These are phyloP conservation scores for Pleurotus pulmonarius DNA, from an alignment of 768 basidiomycete genomes.

Conservation along the genomic window DNA sequence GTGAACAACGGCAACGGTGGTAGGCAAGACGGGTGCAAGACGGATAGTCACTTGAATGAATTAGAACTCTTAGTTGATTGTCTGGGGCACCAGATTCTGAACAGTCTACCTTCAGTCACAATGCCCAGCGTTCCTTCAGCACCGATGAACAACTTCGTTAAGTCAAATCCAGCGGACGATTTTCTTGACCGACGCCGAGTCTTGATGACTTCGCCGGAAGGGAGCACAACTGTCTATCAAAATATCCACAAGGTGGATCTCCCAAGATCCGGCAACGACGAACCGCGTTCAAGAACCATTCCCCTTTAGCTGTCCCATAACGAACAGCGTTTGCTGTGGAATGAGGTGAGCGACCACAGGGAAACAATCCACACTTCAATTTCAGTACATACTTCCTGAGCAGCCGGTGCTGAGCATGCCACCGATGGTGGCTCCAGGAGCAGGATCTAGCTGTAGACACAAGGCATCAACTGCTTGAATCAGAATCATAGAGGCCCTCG, in stretches of 20 bases:
- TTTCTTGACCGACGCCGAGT: conserved; percentile 78
- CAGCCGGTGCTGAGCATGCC: conserved; percentile 88
- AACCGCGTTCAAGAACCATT: conserved; percentile 84
- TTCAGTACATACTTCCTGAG: conserved; percentile 58
- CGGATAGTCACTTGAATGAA: conserved; percentile 63
- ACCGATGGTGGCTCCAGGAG: conserved; percentile 77
- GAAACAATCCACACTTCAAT: not conserved
- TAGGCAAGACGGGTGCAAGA: conserved; percentile 78
- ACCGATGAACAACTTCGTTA: conserved; percentile 85
- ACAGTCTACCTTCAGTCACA: conserved; percentile 68
- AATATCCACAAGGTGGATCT: conserved; percentile 18
- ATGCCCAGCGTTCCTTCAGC: conserved; percentile 89
- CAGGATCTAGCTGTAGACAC: conserved; percentile 60
- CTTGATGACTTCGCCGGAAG: conserved; percentile 83
- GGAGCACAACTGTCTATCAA: conserved; percentile 75
- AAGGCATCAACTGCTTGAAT: not conserved
- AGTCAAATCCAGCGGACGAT: conserved; percentile 84
- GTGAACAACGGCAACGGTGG: conserved; percentile 77
- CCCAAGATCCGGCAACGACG: conserved; percentile 19
- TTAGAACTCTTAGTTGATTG: not conserved
- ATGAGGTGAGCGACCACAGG: not conserved
- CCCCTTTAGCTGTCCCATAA: conserved; percentile 84
- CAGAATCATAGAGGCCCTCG: not conserved
- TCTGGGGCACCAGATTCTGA: not conserved
- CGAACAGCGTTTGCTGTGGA: conserved; percentile 70